Conservation (phyloP, 257 asterid genomes). For the Fraxinus quadrangulata region DNA sequence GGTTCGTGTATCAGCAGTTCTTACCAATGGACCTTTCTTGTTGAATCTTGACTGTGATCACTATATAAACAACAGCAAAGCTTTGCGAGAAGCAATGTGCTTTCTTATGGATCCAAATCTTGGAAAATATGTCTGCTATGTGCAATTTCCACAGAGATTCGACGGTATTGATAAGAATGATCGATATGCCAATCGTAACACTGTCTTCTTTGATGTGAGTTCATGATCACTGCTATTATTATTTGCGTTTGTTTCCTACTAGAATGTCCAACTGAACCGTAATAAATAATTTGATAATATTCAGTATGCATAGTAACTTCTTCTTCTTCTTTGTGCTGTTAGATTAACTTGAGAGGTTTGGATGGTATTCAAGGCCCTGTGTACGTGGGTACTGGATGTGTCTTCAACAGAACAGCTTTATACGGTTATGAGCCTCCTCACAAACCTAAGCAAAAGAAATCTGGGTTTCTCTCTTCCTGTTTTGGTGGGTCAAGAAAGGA, state of each 20-base stretch:
- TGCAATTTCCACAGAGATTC: constrained; percentile 96
- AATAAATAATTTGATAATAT: constrained; percentile 14
- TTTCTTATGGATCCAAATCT: constrained; percentile 96
- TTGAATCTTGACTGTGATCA: constrained; percentile 99
- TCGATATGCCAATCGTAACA: constrained; percentile 95
- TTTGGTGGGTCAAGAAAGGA: constrained; percentile 78
- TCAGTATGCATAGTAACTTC: constrained; percentile 20
- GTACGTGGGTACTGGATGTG: constrained; percentile 97
- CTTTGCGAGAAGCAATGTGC: constrained; percentile 96
- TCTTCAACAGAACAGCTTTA: constrained; percentile 88
- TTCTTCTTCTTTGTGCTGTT: constrained; percentile 25
- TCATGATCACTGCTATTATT: constrained; percentile 10
- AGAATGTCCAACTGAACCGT: constrained; percentile 1
- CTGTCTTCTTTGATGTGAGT: constrained; percentile 97
- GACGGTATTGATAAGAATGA: constrained; percentile 93
- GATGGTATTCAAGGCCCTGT: constrained; percentile 99
- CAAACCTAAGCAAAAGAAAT: constrained; percentile 75
- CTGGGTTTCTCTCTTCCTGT: constrained; percentile 64
- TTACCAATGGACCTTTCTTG: constrained; percentile 95
- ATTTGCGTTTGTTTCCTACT: constrained; percentile 7
- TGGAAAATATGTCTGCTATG: constrained; percentile 95
- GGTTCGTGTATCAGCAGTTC: constrained; percentile 99
- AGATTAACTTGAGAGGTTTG: constrained; percentile 96
- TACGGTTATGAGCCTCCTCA: constrained; percentile 92
- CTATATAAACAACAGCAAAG: constrained; percentile 96